Base-by-base conservation (phyloP, 2,329 filamentous ascomycete genomes). In the Emergomyces pasteurianus region DNA sequence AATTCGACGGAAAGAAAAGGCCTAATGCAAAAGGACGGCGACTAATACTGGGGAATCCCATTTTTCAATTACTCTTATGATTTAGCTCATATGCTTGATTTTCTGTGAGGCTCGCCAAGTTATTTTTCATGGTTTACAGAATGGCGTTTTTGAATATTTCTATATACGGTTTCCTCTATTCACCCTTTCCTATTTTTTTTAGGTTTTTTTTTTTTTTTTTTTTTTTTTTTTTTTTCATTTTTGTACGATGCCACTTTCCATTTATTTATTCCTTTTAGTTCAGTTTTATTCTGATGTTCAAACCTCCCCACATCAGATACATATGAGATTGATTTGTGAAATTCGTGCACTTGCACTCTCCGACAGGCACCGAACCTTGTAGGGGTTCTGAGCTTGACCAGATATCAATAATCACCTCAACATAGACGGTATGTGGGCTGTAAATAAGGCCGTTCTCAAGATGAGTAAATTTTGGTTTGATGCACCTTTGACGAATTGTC, bases 1-100 rank as follows among this genome's bases (percentile, higher is more conserved):
- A 78, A 75, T 65, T 81, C 80, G 21, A 82, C 74, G 56, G 77
- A 82, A 65, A 74, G 74, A 61, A 73, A 78, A 65, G 77, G 78
- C 60, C 73, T 84, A 61, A 83, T 81, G 23, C 72, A 74, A 34
- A 80, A 78, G 67, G 68, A 71, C 38, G 65, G 66, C 61, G 63
- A 62, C 46, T 55, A 56, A 54, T 50, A 21, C 42, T 26, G 10
- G 34, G 26, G n/a, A 40, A 31, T 18, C 3, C 12, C 31, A 23
- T 23, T 21, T 46, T 31, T 46, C 36, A 2, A 50, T 50, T 40
- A n/a, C 47, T 49, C 12, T 50, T 58, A 58, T 58, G 26, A 34
- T 28, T 36, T 58, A 28, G 28, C 42, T 58, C 28, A n/a, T 28
- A 34, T 31, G 55, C 28, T 58, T 49, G 18, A 18, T 49, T 36